Percentiles rank a stretch among this genome's conserved stretches.
These are phyloP conservation scores for Termitomyces bulborhizus DNA, from an alignment of 768 basidiomycete species.

Conservation along the genomic window DNA sequence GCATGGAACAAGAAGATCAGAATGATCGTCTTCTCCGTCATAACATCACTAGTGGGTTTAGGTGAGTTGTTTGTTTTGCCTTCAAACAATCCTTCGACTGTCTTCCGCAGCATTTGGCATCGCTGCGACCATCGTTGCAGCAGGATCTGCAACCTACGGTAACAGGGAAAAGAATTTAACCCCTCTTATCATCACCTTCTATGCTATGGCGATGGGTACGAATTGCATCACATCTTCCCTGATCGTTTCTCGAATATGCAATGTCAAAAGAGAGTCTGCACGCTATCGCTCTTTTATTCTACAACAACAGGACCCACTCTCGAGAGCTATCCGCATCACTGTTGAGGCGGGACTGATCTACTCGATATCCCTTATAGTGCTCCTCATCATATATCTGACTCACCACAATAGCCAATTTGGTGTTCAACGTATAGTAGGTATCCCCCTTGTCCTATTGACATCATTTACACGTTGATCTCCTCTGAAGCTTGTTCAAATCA, in stretches of 20 bases:
- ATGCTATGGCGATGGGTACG: slow-evolving; percentile 8
- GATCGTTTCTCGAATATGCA: slow-evolving; percentile 13
- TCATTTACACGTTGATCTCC: not conserved
- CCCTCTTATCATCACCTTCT: slow-evolving; percentile 6
- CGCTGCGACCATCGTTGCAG: not conserved
- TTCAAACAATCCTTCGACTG: not conserved
- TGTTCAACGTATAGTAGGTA: slow-evolving; percentile 12
- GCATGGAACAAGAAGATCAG: slow-evolving; percentile 3
- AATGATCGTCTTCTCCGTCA: slow-evolving; percentile 1
- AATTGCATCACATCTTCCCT: slow-evolving; percentile 11
- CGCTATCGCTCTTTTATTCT: slow-evolving; percentile 3
- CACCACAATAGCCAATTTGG: slow-evolving; percentile 8
- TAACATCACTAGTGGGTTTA: slow-evolving; percentile 6
- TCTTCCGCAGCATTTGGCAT: slow-evolving; percentile 6
- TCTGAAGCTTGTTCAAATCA: slow-evolving; percentile 9
- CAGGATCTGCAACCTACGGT: not conserved
- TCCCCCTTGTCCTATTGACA: not conserved
- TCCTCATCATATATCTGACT: slow-evolving; percentile 7
- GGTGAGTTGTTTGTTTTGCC: not conserved
- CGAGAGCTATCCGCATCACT: slow-evolving; percentile 12
- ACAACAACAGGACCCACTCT: slow-evolving; percentile 6
- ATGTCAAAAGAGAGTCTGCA: slow-evolving; percentile 6
- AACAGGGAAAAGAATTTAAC: not conserved
- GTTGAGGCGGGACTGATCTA: slow-evolving; percentile 14
- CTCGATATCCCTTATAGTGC: slow-evolving; percentile 8